A percentile compares a stretch with the other conserved stretches of the same genome.
Evolutionary conservation across 305 asterid genomes (phyloP).

Genomic region (Rubia occidens): DNA sequence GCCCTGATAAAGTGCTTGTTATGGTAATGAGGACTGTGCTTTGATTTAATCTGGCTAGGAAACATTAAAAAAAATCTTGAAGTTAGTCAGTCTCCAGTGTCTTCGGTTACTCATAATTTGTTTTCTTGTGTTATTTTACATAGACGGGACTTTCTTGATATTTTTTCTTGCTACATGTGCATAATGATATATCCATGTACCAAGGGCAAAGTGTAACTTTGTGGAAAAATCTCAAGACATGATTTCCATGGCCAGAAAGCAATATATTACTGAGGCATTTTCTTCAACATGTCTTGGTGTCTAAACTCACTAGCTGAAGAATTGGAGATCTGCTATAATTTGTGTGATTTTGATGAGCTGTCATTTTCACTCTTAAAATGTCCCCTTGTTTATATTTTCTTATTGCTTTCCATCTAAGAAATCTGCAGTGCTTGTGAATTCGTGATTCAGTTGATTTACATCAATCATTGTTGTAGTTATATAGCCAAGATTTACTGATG

Average conservation of each 20-base stretch:
- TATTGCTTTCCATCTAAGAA: not conserved
- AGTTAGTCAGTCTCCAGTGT: conserved; percentile 2
- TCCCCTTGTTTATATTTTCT: not conserved
- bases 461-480: not conserved
- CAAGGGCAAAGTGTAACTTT: not conserved
- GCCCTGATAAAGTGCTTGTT: not conserved
- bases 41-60: not conserved
- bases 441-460: not conserved
- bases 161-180: not conserved
- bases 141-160: not conserved
- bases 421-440: not conserved
- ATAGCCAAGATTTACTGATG: not conserved
- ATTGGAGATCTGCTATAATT: not conserved
- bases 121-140: not conserved
- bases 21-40: not conserved
- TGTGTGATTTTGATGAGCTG: not conserved
- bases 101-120: not conserved
- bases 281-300: too few species aligned
- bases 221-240: not conserved
- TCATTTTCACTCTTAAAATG: not conserved
- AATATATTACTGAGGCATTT: not conserved
- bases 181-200: not conserved
- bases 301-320: too few species aligned
- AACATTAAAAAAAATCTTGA: not conserved
- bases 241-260: not conserved